Evolutionary conservation across 768 basidiomycete genomes (phyloP), one percentile per base, ranked within the genome.

Genomic region (Termitomyces heimii): DNA sequence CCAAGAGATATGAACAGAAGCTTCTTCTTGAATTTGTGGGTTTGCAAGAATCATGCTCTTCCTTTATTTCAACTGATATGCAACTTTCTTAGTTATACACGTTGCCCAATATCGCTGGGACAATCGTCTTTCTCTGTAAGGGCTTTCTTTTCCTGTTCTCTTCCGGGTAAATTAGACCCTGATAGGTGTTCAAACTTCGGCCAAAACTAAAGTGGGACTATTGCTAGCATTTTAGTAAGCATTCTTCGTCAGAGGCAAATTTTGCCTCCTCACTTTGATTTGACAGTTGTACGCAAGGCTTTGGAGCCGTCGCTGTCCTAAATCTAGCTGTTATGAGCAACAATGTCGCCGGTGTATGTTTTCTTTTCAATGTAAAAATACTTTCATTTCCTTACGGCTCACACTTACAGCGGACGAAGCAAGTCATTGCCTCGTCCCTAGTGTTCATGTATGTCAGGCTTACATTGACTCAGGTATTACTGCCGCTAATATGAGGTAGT

Each of bases 171-270:
- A 7, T 42, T 34, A 48, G 16, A 34, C 7, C 8, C 29, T 45
- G 14, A 47, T 22, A 72, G 72, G 68, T 29, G 79, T 81, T 18
- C 67, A 65, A n/a, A 76, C 78, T 1, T 70, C 63, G 16, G 37
- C 62, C 3, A 65, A 70, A 20, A 76, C 76, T 8, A 78, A 75
- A 50, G 77, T 77, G 39, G 79, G 78, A 31, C 71, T 80, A 6
- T 68, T 81, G 26, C 62, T 80, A 32, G 77, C 78, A 16, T 82
- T 82, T 65, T 81, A 79, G 76, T 75, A 55, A 60, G 75, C 66
- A 40, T 64, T 20, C 47, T 29, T 28, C 32, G 43, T 13, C 14
- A 13, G 6, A 9, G 5, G 14, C 31, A 32, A 20, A 29, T 14
- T 26, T 32, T 16, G 37, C 6, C 18, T 50, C 28, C 53, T 37